phyloP scores from a whole-genome alignment of 106 monocot genomes.

The Acorus gramineus region DNA sequence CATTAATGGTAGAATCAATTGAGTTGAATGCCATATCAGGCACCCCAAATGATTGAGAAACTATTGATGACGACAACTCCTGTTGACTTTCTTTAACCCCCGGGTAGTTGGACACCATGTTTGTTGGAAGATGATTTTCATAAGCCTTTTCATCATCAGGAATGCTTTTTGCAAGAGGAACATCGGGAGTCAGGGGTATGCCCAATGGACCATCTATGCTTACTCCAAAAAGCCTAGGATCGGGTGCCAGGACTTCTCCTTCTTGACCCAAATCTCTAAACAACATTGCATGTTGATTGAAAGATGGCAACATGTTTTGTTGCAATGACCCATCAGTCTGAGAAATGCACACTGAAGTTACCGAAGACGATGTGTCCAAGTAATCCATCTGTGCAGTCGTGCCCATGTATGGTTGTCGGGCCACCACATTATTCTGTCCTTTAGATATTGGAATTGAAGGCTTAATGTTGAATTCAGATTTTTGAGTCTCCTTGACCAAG shows the following conservation, averaged over 20 bases:
- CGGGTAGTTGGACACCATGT: slow-evolving; percentile 39
- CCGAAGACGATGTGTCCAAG: slow-evolving; percentile 78
- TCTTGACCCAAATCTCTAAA: slow-evolving; percentile 38
- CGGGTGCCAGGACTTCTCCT: slow-evolving; percentile 27
- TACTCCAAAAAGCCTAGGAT: slow-evolving; percentile 59
- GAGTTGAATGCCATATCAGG: slow-evolving; percentile 79
- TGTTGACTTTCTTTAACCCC: slow-evolving; percentile 60
- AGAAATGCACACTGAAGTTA: slow-evolving; percentile 61
- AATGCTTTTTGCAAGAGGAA: slow-evolving; percentile 37
- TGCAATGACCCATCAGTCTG: slow-evolving; percentile 54
- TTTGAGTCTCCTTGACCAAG: slow-evolving; percentile 30
- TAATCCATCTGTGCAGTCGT: slow-evolving; percentile 57
- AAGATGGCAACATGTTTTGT: slow-evolving; percentile 40
- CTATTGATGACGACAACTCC: slow-evolving; percentile 69
- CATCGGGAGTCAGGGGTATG: slow-evolving; percentile 39
- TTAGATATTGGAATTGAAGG: slow-evolving; percentile 30
- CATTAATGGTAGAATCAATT: slow-evolving; percentile 60
- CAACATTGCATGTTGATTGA: slow-evolving; percentile 38
- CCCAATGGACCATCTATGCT: slow-evolving; percentile 52
- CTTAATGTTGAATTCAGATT: slow-evolving; percentile 38
- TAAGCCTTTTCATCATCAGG: slow-evolving; percentile 38
- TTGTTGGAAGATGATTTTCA: slow-evolving; percentile 39
- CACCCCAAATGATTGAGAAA: slow-evolving; percentile 81
- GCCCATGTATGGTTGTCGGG: slow-evolving; percentile 27
- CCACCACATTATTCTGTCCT: slow-evolving; percentile 25